A percentile compares a stretch with the other conserved stretches of the same genome.
phyloP scores from a whole-genome alignment of 805 yeast species.

The Cyberlindnera mycetangii region DNA sequence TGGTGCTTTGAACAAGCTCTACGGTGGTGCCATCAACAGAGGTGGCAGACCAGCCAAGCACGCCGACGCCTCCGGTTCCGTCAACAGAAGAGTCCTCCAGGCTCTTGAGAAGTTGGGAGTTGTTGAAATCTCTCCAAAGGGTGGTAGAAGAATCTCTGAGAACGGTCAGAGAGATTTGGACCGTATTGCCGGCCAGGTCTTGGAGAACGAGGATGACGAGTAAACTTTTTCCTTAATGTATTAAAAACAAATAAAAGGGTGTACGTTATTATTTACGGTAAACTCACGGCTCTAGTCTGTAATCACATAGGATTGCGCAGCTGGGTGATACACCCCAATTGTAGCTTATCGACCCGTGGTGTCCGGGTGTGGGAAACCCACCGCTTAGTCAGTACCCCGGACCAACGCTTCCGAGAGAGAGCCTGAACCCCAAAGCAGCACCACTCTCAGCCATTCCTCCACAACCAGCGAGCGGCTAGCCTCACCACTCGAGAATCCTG shows the following conservation, averaged over 20 bases:
- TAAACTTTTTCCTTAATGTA: slow-evolving; percentile 20
- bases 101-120: slow-evolving; percentile 98
- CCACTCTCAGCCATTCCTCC: background rate
- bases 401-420: slow-evolving; percentile 1
- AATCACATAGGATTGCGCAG: background rate
- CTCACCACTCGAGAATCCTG: background rate
- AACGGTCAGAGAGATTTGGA: slow-evolving; percentile 99
- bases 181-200: slow-evolving; percentile 99
- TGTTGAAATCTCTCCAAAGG: slow-evolving; percentile 92
- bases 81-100: slow-evolving; percentile 98
- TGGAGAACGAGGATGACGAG: slow-evolving; percentile 90
- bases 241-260: slow-evolving; percentile 12
- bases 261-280: slow-evolving; percentile 10
- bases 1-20: slow-evolving; percentile 97
- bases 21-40: slow-evolving; percentile 99
- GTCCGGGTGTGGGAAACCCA: background rate
- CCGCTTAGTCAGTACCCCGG: background rate
- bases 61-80: slow-evolving; percentile 98
- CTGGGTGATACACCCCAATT: background rate
- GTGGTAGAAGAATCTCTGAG: slow-evolving; percentile 99
- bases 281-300: background rate
- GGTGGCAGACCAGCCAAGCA: slow-evolving; percentile 98
- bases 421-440: background rate
- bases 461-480: background rate
- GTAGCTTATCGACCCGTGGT: background rate